phyloP scores from a whole-genome alignment of 164 flowering plant species.

The Aristolochia contorta region DNA sequence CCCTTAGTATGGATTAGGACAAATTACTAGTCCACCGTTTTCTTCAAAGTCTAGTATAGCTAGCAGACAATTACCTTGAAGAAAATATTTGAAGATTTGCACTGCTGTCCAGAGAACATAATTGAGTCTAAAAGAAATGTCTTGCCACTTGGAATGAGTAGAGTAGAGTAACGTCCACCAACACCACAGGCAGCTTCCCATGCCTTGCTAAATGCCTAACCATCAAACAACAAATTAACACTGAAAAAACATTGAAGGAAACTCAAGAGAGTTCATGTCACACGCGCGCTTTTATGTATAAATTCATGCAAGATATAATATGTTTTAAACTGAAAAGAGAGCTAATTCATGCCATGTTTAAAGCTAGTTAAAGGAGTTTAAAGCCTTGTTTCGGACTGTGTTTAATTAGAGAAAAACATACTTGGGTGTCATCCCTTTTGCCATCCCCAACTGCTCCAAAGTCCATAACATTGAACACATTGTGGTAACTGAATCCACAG shows the following conservation, averaged over 20 bases:
- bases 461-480: neutral
- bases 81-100: neutral
- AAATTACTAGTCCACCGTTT: too few species aligned
- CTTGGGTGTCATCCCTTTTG: neutral
- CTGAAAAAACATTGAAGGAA: too few species aligned
- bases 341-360: too few species aligned
- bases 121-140: neutral
- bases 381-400: too few species aligned
- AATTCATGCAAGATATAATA: too few species aligned
- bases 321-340: too few species aligned
- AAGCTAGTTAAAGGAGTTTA: too few species aligned
- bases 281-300: too few species aligned
- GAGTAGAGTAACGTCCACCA: neutral
- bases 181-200: neutral
- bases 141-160: neutral
- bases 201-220: neutral
- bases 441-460: constrained; percentile 3
- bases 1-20: too few species aligned
- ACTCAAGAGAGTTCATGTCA: too few species aligned
- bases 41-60: neutral
- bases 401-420: neutral
- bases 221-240: neutral
- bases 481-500: too few species aligned
- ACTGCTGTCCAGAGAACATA: neutral
- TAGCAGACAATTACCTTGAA: neutral